Conservation (phyloP, 345 rosid genomes). For the Tarenaya hassleriana region DNA sequence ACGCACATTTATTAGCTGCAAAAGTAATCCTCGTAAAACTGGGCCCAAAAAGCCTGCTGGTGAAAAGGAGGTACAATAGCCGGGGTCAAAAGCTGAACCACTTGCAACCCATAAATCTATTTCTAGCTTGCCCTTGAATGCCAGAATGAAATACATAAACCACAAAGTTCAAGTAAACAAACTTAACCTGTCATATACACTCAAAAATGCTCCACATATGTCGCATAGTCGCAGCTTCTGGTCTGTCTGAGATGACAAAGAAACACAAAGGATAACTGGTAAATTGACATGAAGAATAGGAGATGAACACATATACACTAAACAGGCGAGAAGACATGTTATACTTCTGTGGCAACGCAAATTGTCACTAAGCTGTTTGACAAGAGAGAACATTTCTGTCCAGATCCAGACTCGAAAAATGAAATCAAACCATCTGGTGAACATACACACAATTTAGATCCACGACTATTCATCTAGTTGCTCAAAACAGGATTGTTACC, state of each 20-base stretch:
- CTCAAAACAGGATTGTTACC: not conserved
- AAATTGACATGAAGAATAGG: not conserved
- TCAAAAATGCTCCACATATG: slow-evolving; percentile 93
- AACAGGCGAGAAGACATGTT: not conserved
- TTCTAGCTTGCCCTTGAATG: slow-evolving; percentile 36
- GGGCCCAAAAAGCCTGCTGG: slow-evolving; percentile 99
- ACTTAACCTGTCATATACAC: slow-evolving; percentile 79
- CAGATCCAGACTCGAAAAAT: no score
- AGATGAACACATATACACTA: not conserved
- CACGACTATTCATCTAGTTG: not conserved
- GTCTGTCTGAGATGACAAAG: slow-evolving; percentile 57
- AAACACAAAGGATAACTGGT: not conserved
- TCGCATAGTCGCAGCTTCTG: slow-evolving; percentile 95
- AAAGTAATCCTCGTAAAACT: slow-evolving; percentile 96
- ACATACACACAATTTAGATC: not conserved
- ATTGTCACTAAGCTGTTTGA: not conserved
- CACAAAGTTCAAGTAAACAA: slow-evolving; percentile 12
- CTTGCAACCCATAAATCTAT: slow-evolving; percentile 58
- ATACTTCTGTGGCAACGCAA: not conserved
- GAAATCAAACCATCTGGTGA: no score
- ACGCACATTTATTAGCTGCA: slow-evolving; percentile 99
- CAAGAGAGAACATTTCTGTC: no score
- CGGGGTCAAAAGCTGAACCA: slow-evolving; percentile 78
- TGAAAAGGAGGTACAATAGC: slow-evolving; percentile 80
- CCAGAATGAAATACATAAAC: slow-evolving; percentile 25